Conservation (phyloP, 2,329 filamentous ascomycete genomes). For the Penicillium sp. region DNA sequence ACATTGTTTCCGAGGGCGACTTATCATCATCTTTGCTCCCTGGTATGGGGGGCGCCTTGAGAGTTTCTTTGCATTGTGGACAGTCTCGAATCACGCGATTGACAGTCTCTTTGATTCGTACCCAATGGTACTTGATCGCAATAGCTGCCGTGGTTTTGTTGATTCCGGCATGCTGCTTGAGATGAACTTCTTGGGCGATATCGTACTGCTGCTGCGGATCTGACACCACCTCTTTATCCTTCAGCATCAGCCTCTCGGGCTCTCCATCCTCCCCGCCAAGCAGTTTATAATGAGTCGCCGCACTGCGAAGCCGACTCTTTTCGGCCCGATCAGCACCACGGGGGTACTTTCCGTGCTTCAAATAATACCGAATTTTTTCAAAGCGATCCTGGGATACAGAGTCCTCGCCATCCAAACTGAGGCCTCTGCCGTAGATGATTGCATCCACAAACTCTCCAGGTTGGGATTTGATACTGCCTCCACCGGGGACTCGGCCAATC, state of each 20-base stretch:
- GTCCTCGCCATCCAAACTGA: conserved; percentile 67
- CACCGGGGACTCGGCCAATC: conserved; percentile 76
- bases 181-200: conserved; percentile 76
- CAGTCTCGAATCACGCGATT: conserved; percentile 93
- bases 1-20: conserved; percentile 15
- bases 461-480: conserved; percentile 66
- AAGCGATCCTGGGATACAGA: conserved; percentile 93
- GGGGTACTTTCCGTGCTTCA: conserved; percentile 91
- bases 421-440: conserved; percentile 71
- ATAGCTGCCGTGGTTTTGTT: conserved; percentile 97
- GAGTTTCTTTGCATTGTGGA: conserved; percentile 77
- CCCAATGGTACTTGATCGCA: conserved; percentile 94
- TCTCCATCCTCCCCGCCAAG: conserved; percentile 50
- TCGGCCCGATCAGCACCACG: conserved; percentile 90
- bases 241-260: conserved; percentile 82
- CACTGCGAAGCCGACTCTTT: conserved; percentile 89
- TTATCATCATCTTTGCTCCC: conserved; percentile 31
- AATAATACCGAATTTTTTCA: conserved; percentile 97
- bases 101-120: conserved; percentile 95
- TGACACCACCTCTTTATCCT: conserved; percentile 94
- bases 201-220: conserved; percentile 88
- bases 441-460: conserved; percentile 69
- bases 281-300: conserved; percentile 92
- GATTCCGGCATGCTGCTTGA: conserved; percentile 79
- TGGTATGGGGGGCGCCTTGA: conserved; percentile 53